Evolutionary conservation across 2,329 filamentous ascomycete genomes (phyloP).

Genomic region (Exophiala oligosperma): DNA sequence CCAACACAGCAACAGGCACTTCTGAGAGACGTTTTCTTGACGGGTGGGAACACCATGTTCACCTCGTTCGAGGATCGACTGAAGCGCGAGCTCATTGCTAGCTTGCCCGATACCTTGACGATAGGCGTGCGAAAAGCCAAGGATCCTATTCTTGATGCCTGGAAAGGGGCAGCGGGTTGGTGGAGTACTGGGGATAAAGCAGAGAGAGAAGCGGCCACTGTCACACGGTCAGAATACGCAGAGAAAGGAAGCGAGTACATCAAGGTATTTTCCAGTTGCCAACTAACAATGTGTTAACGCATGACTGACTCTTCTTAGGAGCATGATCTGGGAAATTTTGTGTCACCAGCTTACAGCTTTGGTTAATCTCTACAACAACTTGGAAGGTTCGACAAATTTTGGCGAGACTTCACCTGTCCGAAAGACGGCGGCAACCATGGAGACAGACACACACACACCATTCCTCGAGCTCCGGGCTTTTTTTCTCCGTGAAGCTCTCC

Average conservation of each 20-base stretch:
- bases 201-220: slow-evolving; percentile 62
- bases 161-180: slow-evolving; percentile 91
- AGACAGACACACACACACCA: too few species aligned
- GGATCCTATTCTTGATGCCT: slow-evolving; percentile 82
- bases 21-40: slow-evolving; percentile 85
- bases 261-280: slow-evolving; percentile 57
- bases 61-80: slow-evolving; percentile 82
- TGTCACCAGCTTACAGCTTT: slow-evolving; percentile 19
- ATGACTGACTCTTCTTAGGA: slow-evolving; percentile 20
- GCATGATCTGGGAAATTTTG: slow-evolving; percentile 26
- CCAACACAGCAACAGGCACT: slow-evolving; percentile 64
- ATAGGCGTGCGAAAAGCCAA: slow-evolving; percentile 71
- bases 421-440: too few species aligned
- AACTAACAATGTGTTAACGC: neutral
- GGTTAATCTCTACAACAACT: neutral
- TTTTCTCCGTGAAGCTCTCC: too few species aligned
- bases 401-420: too few species aligned
- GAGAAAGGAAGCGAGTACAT: slow-evolving; percentile 95
- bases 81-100: slow-evolving; percentile 67
- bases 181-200: slow-evolving; percentile 55
- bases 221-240: slow-evolving; percentile 78
- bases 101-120: slow-evolving; percentile 67
- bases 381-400: neutral
- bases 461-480: too few species aligned
- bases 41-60: slow-evolving; percentile 89